Conservation (phyloP, 2,329 filamentous ascomycete species). For the Talaromyces marneffei region DNA sequence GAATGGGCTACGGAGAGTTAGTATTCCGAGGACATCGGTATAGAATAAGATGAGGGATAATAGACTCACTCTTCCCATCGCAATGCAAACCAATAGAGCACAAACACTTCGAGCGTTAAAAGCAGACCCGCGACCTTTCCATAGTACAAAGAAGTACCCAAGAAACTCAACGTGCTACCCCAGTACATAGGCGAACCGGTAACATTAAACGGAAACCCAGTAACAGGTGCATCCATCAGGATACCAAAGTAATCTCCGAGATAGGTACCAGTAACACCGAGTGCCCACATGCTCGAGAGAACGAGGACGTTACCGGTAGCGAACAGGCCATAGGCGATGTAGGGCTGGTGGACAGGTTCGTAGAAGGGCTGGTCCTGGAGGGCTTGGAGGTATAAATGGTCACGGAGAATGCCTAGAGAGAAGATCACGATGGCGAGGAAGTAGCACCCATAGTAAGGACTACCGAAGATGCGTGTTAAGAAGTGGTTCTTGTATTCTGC, state of each 20-base stretch:
- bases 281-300: conserved; percentile 78
- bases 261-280: conserved; percentile 93
- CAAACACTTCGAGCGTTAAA: conserved; percentile 66
- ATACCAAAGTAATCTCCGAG: conserved; percentile 98
- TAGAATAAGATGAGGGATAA: conserved; percentile 2
- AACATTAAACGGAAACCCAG: conserved; percentile 91
- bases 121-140: conserved; percentile 82
- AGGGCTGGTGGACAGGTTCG: conserved; percentile 61
- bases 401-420: conserved; percentile 80
- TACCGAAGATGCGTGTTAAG: conserved; percentile 81
- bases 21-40: not conserved
- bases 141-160: conserved; percentile 77
- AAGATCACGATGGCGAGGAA: conserved; percentile 85
- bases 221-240: conserved; percentile 90
- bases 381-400: conserved; percentile 79
- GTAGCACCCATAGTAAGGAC: conserved; percentile 77
- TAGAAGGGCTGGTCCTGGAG: conserved; percentile 70
- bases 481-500: conserved; percentile 86
- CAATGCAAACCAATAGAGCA: conserved; percentile 75
- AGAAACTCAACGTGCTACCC: conserved; percentile 85
- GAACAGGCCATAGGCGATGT: conserved; percentile 66
- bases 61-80: conserved; percentile 67
- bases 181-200: conserved; percentile 93
- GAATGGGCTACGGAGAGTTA: conserved; percentile 58
- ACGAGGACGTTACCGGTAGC: conserved; percentile 76